Percentiles rank a stretch among this genome's conserved stretches.
Evolutionary conservation across 495 filamentous ascomycete genomes (phyloP).

Genomic region (Podospora pseudocomata): DNA sequence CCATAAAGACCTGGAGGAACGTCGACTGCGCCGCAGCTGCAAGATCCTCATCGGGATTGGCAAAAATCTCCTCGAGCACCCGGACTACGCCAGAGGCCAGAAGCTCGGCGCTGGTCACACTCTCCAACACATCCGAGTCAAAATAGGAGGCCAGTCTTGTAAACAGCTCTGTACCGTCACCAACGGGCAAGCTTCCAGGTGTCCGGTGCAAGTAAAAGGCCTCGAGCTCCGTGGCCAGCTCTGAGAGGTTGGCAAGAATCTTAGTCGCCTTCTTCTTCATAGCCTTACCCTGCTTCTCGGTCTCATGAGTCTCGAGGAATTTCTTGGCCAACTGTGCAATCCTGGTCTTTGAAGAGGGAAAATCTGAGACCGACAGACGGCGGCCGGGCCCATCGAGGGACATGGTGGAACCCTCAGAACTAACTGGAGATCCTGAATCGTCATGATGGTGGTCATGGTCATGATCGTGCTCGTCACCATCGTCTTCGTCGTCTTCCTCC

Average conservation of each 20-base stretch:
- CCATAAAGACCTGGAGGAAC: constrained; percentile 96
- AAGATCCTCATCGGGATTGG: constrained; percentile 55
- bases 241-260: constrained; percentile 70
- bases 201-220: constrained; percentile 59
- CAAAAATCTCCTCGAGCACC: constrained; percentile 77
- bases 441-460: constrained; percentile 55
- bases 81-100: constrained; percentile 85
- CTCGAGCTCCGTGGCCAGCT: constrained; percentile 66
- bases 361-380: constrained; percentile 41
- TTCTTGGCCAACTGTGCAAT: constrained; percentile 71
- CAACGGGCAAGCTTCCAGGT: constrained; percentile 38
- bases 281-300: constrained; percentile 59
- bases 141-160: constrained; percentile 79
- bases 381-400: constrained; percentile 50
- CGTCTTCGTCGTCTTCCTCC: constrained; percentile 58
- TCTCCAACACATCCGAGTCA: constrained; percentile 78
- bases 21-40: constrained; percentile 66
- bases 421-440: constrained; percentile 65
- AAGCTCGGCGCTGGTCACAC: constrained; percentile 94
- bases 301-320: constrained; percentile 81
- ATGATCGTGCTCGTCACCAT: constrained; percentile 45
- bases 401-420: constrained; percentile 57
- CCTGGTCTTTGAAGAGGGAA: constrained; percentile 64
- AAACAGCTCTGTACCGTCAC: constrained; percentile 64
- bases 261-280: constrained; percentile 73